Evolutionary conservation across 257 asterid species (phyloP), one percentile per base, ranked within the genome.

Genomic region (Nicotiana undulata): DNA sequence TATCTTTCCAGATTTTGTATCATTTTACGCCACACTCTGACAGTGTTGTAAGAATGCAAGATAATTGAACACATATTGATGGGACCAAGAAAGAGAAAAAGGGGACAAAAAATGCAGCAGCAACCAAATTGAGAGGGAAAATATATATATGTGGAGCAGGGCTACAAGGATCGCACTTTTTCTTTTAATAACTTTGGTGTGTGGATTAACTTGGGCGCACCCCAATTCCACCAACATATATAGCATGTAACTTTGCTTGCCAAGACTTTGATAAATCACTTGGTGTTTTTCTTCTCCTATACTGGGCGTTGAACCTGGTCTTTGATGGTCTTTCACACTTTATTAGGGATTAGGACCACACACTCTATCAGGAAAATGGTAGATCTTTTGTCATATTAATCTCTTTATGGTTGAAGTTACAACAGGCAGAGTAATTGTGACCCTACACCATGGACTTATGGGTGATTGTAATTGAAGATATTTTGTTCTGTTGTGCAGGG

Each of bases 401-500:
- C 77, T 53, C 75, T 20, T n/a, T n/a, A n/a, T 77, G 89, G 85
- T 88, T 86, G 85, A 81, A 78, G 81, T 60, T 68, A 55, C 78
- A 70, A 61, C 58, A 79, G 80, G 77, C 37, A 34, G 40, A 37
- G 80, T 34, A 65, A 78, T 11, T 53, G 17, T 32, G 89, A 88
- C 65, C 89, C 90, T 76, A 87, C 89, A 58, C 74, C 40, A 22
- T 64, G 79, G 85, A 88, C 88, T 83, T 82, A 8, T 32, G 81
- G 75, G 77, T 81, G 88, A 82, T 84, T 63, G 80, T 59, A 17
- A 81, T 79, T 65, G 68, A 80, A 84, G 52, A 31, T 63, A 77
- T 78, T 86, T 91, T 83, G 88, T 91, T 75, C 81, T 87, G 56
- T 89, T 59, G 84, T 82, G 67, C 9, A 80, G 34, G 79, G 80